Percentiles rank a stretch among this genome's conserved stretches.
Evolutionary conservation across 345 rosid species (phyloP).

Genomic region (Populus euphratica): DNA sequence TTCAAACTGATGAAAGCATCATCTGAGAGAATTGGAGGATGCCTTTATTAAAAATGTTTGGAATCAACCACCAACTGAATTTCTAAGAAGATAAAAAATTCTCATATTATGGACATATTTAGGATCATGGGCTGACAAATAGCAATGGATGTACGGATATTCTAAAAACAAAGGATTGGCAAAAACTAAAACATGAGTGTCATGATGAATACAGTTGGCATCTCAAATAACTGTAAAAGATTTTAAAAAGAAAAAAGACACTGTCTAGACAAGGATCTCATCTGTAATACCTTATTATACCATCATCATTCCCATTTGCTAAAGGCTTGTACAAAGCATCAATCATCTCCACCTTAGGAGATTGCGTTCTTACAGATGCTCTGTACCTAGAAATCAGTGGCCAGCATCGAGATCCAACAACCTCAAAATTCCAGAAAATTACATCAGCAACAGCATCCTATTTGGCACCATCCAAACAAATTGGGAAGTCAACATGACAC

Average conservation of each 20-base stretch:
- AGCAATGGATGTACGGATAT: too few relatives aligned
- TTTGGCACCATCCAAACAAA: background rate
- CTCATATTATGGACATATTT: background rate
- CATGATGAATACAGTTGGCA: background rate
- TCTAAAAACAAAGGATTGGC: too few relatives aligned
- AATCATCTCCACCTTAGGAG: slow-evolving; percentile 79
- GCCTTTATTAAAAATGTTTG: background rate
- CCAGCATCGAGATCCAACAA: slow-evolving; percentile 82
- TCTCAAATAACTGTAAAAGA: too few relatives aligned
- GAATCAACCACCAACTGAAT: background rate
- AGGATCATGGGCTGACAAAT: too few relatives aligned
- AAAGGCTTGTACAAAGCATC: slow-evolving; percentile 76
- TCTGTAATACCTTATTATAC: slow-evolving; percentile 63
- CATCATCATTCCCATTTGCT: slow-evolving; percentile 56
- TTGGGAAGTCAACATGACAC: background rate
- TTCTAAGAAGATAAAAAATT: background rate
- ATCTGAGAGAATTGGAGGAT: background rate
- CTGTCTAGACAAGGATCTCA: background rate
- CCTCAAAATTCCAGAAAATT: slow-evolving; percentile 42
- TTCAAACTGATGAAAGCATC: background rate
- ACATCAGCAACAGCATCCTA: slow-evolving; percentile 3
- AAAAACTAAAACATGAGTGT: background rate
- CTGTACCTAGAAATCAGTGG: slow-evolving; percentile 80
- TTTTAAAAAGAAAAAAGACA: too few relatives aligned
- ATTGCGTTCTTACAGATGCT: slow-evolving; percentile 85